phyloP scores from a whole-genome alignment of 2,329 filamentous ascomycete species.

The Penicillium sp. region DNA sequence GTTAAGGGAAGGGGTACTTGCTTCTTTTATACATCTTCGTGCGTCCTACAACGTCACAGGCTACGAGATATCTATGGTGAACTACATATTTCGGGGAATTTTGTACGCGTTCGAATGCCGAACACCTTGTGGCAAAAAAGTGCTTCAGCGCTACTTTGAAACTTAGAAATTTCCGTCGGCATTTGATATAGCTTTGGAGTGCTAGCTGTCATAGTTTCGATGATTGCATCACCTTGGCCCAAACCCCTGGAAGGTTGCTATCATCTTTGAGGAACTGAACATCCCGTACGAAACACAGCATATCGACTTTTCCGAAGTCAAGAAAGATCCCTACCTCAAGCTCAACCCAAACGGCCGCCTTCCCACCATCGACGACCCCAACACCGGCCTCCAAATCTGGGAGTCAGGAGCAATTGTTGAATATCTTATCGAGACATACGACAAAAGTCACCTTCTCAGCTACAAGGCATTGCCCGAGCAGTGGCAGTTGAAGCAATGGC shows the following conservation, averaged over 20 bases:
- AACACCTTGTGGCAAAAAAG: no score
- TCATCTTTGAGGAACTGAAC: slow-evolving; percentile 26
- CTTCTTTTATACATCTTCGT: no score
- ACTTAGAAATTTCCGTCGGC: no score
- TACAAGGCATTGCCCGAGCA: slow-evolving; percentile 31
- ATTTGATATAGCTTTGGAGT: no score
- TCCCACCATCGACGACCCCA: slow-evolving; percentile 29
- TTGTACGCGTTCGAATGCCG: no score
- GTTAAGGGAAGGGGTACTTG: no score
- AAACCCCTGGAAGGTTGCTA: slow-evolving; percentile 26
- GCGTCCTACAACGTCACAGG: no score
- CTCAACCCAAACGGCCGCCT: slow-evolving; percentile 30
- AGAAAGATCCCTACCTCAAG: slow-evolving; percentile 13
- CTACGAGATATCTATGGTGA: no score
- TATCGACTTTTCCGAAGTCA: slow-evolving; percentile 22
- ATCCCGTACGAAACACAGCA: slow-evolving; percentile 21
- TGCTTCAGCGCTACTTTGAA: no score
- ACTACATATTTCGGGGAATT: no score
- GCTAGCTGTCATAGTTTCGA: no score
- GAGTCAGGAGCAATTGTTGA: slow-evolving; percentile 43
- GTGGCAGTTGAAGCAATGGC: slow-evolving; percentile 40
- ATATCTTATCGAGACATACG: slow-evolving; percentile 44
- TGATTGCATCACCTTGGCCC: slow-evolving; percentile 3
- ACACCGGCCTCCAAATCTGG: slow-evolving; percentile 37
- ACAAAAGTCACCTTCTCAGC: slow-evolving; percentile 34